A percentile compares a stretch with the other conserved stretches of the same genome.
These are phyloP conservation scores for Xylariomycetidae sp. DNA, from an alignment of 2,329 filamentous ascomycete species.

Conservation along the genomic window DNA sequence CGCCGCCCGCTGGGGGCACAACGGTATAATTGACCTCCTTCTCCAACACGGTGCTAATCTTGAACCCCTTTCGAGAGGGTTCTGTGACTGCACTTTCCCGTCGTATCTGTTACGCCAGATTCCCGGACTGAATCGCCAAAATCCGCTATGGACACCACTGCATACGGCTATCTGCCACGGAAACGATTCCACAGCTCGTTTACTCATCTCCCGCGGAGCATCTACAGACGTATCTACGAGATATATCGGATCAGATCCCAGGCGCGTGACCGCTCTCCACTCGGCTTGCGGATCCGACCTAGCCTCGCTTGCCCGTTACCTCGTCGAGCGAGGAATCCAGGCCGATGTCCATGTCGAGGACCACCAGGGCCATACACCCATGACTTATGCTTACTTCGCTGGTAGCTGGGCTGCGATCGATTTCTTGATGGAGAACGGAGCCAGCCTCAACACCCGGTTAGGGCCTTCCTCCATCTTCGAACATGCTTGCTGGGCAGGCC, in stretches of 20 bases:
- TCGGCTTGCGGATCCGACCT: slow-evolving; percentile 10
- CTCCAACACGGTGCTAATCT: slow-evolving; percentile 16
- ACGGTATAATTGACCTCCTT: slow-evolving; percentile 14
- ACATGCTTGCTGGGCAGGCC: slow-evolving; percentile 12
- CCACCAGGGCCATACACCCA: slow-evolving; percentile 8
- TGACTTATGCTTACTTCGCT: slow-evolving; percentile 13
- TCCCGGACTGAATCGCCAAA: no score
- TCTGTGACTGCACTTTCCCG: slow-evolving; percentile 12
- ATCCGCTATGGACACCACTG: slow-evolving; percentile 15
- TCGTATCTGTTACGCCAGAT: no score
- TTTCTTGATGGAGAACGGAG: slow-evolving; percentile 13
- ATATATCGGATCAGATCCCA: background rate
- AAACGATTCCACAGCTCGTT: slow-evolving; percentile 11
- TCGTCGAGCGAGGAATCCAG: slow-evolving; percentile 14
- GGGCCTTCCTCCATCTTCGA: slow-evolving; percentile 9
- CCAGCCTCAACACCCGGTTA: slow-evolving; percentile 9
- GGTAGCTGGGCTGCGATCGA: slow-evolving; percentile 14
- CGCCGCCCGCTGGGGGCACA: slow-evolving; percentile 13
- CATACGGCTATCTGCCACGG: slow-evolving; percentile 17
- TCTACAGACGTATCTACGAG: slow-evolving; percentile 12
- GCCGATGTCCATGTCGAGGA: slow-evolving; percentile 12
- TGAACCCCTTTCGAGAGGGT: slow-evolving; percentile 10
- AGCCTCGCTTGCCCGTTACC: slow-evolving; percentile 4
- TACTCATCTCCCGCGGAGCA: slow-evolving; percentile 16
- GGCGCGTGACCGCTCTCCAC: slow-evolving; percentile 16